These are phyloP conservation scores for Dendrobium huoshanense DNA, from an alignment of 106 monocot genomes.

Conservation along the genomic window DNA sequence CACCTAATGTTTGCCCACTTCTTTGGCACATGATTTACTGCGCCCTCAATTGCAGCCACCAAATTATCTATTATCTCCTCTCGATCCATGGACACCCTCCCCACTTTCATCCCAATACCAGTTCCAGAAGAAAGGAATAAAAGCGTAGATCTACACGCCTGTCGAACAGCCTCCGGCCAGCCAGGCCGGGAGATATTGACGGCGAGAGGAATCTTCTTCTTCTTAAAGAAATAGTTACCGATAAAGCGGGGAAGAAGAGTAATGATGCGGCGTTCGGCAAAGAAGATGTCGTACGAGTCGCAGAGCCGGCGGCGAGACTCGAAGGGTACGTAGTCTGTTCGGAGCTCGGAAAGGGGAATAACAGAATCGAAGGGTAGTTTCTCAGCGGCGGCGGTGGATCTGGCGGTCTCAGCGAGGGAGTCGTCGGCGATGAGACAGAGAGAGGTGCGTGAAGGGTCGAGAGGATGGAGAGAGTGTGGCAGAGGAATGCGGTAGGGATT, in stretches of 20 bases:
- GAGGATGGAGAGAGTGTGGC: conserved; percentile 32
- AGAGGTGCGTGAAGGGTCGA: conserved; percentile 20
- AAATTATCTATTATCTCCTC: conserved; percentile 32
- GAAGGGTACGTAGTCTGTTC: conserved; percentile 25
- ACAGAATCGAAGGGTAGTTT: conserved; percentile 23
- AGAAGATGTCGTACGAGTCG: conserved; percentile 34
- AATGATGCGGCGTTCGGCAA: conserved; percentile 37
- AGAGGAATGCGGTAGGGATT: conserved; percentile 41
- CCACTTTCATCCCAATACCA: conserved; percentile 28
- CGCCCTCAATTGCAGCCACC: conserved; percentile 23
- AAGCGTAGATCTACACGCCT: conserved; percentile 16
- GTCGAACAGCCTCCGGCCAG: conserved; percentile 31
- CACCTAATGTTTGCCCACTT: conserved; percentile 38
- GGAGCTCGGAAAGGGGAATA: conserved; percentile 31
- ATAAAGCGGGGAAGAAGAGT: conserved; percentile 31
- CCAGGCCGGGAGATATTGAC: conserved; percentile 18
- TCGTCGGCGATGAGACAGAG: conserved; percentile 40
- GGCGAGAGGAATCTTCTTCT: conserved; percentile 31
- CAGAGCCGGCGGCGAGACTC: conserved; percentile 35
- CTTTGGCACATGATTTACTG: conserved; percentile 25
- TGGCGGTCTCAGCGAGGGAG: conserved; percentile 11
- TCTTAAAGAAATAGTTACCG: conserved; percentile 28
- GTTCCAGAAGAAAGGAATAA: conserved; percentile 23
- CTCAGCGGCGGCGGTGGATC: conserved; percentile 7
- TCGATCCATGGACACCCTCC: conserved; percentile 17